Evolutionary conservation across 1,139 yeast species (phyloP), one percentile per base, ranked within the genome.

Genomic region (Pichia norvegensis): DNA sequence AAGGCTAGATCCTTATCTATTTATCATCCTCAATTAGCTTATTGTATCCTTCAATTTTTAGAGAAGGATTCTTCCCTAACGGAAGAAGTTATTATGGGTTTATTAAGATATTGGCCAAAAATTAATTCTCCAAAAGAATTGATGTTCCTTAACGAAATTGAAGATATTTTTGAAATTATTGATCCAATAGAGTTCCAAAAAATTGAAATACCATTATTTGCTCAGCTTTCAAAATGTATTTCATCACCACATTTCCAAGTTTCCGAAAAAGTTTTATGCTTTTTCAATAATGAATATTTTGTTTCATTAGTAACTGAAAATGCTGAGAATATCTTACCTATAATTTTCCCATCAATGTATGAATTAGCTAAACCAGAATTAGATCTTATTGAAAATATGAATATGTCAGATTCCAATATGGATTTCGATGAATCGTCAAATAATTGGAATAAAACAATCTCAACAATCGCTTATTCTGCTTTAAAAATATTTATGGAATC

Each of bases 231-330:
- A 46, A 88, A 86, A 67, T 90, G 97, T 68, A 90, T 94, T 42
- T 78, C 95, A 25, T 85, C 95, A 4, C 88, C 96, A 23, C 98
- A 92, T 69, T 94, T 92, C 71, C 98, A 94, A 70, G 97, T 92
- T 25, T 85, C 95, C 53, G 99, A 92, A 66, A 88, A 95, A 57
- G 96, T 94, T 1, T 74, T 92, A 49, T 85, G 92, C 62, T 88
- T 81, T 65, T 94, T 97, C 95, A 85, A 86, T 56, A 92, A 92
- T 64, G 98, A 92, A 62, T 90, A 86, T 67, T 90, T 92, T 63
- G 78, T 92, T 56, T 84, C 90, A 37, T 69, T 92, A 54, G 88
- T 94, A 42, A 86, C 95, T 27, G 97, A 92, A 60, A 74, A 75
- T 58, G 92, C 95, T 13, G 96, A 88, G 58, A 92, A 86, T 37